phyloP scores from a whole-genome alignment of 257 asterid genomes.

The Petunia secreta region DNA sequence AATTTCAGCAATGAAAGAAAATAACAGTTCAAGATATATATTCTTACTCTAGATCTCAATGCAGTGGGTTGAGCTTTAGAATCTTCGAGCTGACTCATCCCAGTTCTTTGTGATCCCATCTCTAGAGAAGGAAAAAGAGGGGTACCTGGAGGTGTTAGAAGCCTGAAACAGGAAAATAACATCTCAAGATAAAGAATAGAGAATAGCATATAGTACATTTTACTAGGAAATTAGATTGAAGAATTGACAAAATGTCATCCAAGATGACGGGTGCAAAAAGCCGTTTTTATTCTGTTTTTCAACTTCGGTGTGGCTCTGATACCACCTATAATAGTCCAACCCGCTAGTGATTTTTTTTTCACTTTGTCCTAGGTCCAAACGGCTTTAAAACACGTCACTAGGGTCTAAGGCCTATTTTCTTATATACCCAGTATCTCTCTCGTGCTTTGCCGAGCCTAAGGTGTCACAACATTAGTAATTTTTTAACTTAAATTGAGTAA shows the following conservation, averaged over 20 bases:
- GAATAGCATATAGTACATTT: not conserved
- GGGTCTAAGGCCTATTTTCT: too few relatives aligned
- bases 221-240: not conserved
- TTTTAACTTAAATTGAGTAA: not conserved
- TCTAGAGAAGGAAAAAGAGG: slow-evolving; percentile 96
- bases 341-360: too few relatives aligned
- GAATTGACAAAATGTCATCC: not conserved
- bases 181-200: slow-evolving; percentile 13
- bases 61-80: slow-evolving; percentile 80
- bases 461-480: not conserved
- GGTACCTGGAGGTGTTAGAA: slow-evolving; percentile 95
- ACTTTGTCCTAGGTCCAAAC: too few relatives aligned
- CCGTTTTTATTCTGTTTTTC: not conserved
- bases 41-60: slow-evolving; percentile 84
- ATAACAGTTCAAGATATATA: not conserved
- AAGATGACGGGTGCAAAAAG: not conserved
- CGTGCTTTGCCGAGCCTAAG: too few relatives aligned
- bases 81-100: slow-evolving; percentile 75
- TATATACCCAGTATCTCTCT: too few relatives aligned
- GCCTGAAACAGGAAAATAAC: slow-evolving; percentile 62
- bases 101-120: slow-evolving; percentile 74
- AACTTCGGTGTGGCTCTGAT: not conserved
- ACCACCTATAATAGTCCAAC: not conserved
- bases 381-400: too few relatives aligned
- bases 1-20: slow-evolving; percentile 1